A percentile compares a stretch with the other conserved stretches of the same genome.
Evolutionary conservation across 805 yeast species (phyloP).

Genomic region (Komagataella populi): DNA sequence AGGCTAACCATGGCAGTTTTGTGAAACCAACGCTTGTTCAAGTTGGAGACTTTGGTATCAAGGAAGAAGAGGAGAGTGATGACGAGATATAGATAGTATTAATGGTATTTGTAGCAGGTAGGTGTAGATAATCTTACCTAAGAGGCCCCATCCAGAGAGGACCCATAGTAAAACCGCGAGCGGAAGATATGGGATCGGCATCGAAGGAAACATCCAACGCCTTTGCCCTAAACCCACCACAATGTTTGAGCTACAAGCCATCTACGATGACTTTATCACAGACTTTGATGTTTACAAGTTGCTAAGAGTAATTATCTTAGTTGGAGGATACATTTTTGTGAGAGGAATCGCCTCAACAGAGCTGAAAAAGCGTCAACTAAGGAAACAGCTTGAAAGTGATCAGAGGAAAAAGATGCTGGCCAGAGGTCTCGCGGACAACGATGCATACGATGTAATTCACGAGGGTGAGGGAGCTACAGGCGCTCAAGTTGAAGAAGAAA

Average conservation of each 20-base stretch:
- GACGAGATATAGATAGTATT: conserved; percentile 16
- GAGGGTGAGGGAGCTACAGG: background rate
- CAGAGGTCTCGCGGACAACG: conserved; percentile 14
- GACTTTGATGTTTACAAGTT: conserved; percentile 31
- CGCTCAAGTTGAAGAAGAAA: conserved; percentile 12
- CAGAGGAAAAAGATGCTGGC: conserved; percentile 22
- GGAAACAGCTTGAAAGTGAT: conserved; percentile 32
- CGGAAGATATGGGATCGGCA: background rate
- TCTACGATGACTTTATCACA: conserved; percentile 22
- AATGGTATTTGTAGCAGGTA: background rate
- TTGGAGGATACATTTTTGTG: conserved; percentile 50
- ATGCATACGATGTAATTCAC: background rate
- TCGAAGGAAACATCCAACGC: conserved; percentile 1
- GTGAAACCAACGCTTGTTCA: conserved; percentile 57
- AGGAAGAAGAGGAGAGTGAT: conserved; percentile 30
- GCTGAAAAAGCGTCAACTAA: conserved; percentile 40
- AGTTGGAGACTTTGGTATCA: conserved; percentile 42
- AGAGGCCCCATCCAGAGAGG: background rate
- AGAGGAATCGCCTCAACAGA: conserved; percentile 44
- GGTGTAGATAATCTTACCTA: background rate
- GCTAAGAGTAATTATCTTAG: conserved; percentile 31
- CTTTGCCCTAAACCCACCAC: conserved; percentile 2
- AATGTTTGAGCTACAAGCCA: conserved; percentile 15
- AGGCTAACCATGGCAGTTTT: conserved; percentile 58
- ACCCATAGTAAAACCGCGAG: background rate